Evolutionary conservation across 2,329 filamentous ascomycete genomes (phyloP).

Genomic region (Fusarium sterilihyphosum): DNA sequence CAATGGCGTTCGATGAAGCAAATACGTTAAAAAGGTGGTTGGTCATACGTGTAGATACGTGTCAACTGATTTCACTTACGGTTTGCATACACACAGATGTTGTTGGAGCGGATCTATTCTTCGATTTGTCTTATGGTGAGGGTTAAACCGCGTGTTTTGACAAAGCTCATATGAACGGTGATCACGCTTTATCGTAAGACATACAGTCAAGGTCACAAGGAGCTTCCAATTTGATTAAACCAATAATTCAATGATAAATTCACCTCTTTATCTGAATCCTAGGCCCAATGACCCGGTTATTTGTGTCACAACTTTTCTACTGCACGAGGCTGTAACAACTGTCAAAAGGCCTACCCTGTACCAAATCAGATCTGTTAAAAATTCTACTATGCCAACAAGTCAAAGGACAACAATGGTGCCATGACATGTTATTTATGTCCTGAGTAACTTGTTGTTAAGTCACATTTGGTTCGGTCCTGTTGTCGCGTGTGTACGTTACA

Average conservation of each 20-base stretch:
- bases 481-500: fast-evolving
- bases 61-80: background rate
- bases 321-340: background rate
- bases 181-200: fast-evolving
- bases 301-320: background rate
- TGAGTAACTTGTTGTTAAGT: background rate
- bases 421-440: too few relatives aligned
- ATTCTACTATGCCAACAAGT: background rate
- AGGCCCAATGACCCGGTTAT: too few relatives aligned
- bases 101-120: too few relatives aligned
- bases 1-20: background rate
- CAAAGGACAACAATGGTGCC: too few relatives aligned
- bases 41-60: background rate
- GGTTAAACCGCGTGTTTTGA: fast-evolving
- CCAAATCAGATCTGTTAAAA: fast-evolving
- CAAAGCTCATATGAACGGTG: background rate
- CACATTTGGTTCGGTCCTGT: too few relatives aligned
- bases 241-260: fast-evolving
- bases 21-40: background rate
- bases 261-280: background rate
- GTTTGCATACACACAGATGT: background rate
- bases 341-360: background rate
- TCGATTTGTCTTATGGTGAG: background rate
- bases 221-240: background rate
- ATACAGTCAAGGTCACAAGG: background rate